phyloP scores from a whole-genome alignment of 352 stramenopile genomes.

The Phytophthora citricola region DNA sequence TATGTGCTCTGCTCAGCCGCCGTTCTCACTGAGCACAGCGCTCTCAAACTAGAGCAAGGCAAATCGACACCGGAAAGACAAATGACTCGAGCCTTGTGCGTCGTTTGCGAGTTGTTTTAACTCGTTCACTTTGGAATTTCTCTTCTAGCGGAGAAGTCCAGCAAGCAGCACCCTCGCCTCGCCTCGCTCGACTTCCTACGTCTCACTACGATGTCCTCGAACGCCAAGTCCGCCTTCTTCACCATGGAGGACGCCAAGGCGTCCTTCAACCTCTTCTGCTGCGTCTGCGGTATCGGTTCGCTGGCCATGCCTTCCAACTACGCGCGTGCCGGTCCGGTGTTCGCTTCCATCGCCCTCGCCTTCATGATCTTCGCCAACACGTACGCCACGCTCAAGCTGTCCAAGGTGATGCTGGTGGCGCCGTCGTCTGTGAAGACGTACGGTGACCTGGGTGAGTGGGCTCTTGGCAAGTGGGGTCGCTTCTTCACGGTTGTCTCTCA shows the following conservation, averaged over 20 bases:
- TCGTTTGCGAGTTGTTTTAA: constrained; percentile 25
- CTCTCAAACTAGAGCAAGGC: constrained; percentile 3
- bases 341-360: constrained; percentile 31
- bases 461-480: no score
- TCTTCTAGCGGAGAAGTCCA: constrained; percentile 27
- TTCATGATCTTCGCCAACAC: constrained; percentile 66
- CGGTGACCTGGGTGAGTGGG: no score
- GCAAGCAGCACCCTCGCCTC: constrained; percentile 7
- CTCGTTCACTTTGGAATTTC: constrained; percentile 39
- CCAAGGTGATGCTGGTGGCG: constrained; percentile 50
- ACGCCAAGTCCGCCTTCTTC: constrained; percentile 12
- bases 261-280: no score
- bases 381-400: constrained; percentile 53
- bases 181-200: constrained; percentile 17
- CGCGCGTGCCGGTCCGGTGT: not conserved
- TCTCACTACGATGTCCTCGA: constrained; percentile 38
- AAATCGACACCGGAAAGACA: constrained; percentile 29
- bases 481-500: no score
- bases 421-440: constrained; percentile 50
- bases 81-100: constrained; percentile 1
- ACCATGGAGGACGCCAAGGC: no score
- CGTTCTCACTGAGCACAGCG: constrained; percentile 22
- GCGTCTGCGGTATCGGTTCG: no score
- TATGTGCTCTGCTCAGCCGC: constrained; percentile 21
- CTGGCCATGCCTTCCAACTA: not conserved